These are phyloP conservation scores for Tulasnella sp. DNA, from an alignment of 768 basidiomycete genomes.

Conservation along the genomic window DNA sequence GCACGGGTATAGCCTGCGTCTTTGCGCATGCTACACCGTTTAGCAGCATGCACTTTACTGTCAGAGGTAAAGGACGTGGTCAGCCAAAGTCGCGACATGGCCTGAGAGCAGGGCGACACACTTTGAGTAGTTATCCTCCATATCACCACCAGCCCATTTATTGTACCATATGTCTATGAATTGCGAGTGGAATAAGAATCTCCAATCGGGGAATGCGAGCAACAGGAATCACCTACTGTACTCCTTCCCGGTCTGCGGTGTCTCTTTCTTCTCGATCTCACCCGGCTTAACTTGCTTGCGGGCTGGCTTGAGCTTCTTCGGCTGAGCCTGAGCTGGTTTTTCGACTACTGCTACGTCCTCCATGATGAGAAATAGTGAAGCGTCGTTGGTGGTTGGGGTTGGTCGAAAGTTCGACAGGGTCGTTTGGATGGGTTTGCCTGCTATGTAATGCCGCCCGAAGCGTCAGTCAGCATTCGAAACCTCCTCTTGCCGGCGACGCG, in stretches of 20 bases:
- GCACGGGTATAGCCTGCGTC: conserved; percentile 93
- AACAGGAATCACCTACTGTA: conserved; percentile 59
- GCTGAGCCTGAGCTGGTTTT: conserved; percentile 4
- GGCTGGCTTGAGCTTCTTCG: conserved; percentile 81
- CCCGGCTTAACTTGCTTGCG: conserved; percentile 87
- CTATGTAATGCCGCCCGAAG: neutral
- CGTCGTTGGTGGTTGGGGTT: neutral
- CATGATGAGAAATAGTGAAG: conserved; percentile 7
- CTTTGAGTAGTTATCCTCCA: conserved; percentile 95
- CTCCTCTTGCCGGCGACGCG: conserved; percentile 2
- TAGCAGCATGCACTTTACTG: conserved; percentile 91
- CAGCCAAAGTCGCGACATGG: neutral
- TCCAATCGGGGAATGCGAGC: neutral
- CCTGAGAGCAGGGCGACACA: conserved; percentile 35
- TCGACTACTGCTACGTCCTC: conserved; percentile 3
- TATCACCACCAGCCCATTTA: conserved; percentile 99
- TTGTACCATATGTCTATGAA: conserved; percentile 90
- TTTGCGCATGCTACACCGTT: conserved; percentile 76
- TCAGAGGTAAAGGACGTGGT: conserved; percentile 7
- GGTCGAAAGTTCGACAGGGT: neutral
- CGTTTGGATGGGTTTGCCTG: conserved; percentile 5
- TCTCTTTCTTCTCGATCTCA: conserved; percentile 82
- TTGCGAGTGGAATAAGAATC: conserved; percentile 20
- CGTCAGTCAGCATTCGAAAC: conserved; percentile 12
- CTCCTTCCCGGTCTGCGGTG: conserved; percentile 88